Evolutionary conservation across 371 early-diverging fungal genomes (phyloP), one percentile per base, ranked within the genome.

Genomic region (Phascolomyces articulosus): DNA sequence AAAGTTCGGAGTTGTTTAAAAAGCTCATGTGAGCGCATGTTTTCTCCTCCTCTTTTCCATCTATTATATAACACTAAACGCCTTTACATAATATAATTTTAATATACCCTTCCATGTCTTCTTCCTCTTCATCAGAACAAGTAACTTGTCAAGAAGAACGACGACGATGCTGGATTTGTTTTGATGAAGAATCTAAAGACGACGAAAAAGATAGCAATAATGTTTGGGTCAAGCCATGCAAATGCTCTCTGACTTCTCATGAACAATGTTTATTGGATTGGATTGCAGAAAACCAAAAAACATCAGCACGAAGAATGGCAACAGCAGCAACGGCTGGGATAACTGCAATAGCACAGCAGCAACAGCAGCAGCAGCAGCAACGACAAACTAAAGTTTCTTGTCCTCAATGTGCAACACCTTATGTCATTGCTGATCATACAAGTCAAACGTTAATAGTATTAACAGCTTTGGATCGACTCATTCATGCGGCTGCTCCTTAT

Each of bases 221-320:
- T 27, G 65, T 72, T 44, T 93, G 93, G 93, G 84, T 89, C 16
- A 85, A 86, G 44, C 89, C 93, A n/a, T 93, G 93, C 51, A 78
- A 75, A 53, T 93, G 93, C 64, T 87, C 91, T 15, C 70, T 93
- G 13, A 82, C 88, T 23, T 82, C 87, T 34, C 93, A 93, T 59
- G 89, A 91, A 62, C 79, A 86, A 60, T 93, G 93, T 66, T 74
- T 93, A 57, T 74, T 93, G 11, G 85, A 87, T 67, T 93, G 93
- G 93, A 87, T 93, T 59, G 76, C 85, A 18, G 91, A 91, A 71
- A 90, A 84, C 40, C 89, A 91, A 61, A 83, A 85, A 34, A 85
- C 70, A 53, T 77, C 79, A 29, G 84, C 80, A 47, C n/a, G n/a
- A n/a, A 74, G 55, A 58, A 87, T 80, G 55, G 84, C 31, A 31